phyloP scores from a whole-genome alignment of 2,329 filamentous ascomycete species.

The Pezicula neosporulosa region DNA sequence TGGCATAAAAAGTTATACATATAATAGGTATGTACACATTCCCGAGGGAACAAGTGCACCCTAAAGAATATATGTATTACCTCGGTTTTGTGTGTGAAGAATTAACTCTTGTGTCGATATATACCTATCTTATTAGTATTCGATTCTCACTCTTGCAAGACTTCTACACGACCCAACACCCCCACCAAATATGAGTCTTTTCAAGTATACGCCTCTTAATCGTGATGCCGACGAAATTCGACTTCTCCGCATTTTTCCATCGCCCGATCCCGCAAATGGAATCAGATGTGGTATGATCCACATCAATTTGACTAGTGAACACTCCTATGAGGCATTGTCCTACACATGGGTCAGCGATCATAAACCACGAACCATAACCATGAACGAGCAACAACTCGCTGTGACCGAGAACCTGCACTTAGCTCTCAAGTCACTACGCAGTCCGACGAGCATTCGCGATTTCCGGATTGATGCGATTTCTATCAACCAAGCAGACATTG shows the following conservation, averaged over 20 bases:
- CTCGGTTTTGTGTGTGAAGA: no score
- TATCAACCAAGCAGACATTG: slow-evolving; percentile 17
- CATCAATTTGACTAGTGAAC: not conserved
- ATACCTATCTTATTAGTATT: no score
- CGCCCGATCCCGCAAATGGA: not conserved
- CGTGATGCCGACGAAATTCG: not conserved
- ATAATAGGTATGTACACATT: no score
- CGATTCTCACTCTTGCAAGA: no score
- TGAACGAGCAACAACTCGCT: not conserved
- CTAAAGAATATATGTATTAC: no score
- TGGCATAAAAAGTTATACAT: no score
- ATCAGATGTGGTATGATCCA: not conserved
- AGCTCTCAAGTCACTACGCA: not conserved
- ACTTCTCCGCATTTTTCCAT: not conserved
- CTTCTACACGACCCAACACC: no score
- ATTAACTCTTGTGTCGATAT: no score
- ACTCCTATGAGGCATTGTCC: slow-evolving; percentile 2
- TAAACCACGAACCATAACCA: not conserved
- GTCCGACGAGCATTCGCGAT: not conserved
- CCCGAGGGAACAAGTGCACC: no score
- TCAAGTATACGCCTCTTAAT: not conserved
- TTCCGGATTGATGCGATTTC: slow-evolving; percentile 20
- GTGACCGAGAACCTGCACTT: not conserved
- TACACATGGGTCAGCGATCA: not conserved
- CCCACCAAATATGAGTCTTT: no score